Base-by-base conservation (phyloP, 352 stramenopile genomes). In the Plasmopara halstedii region DNA sequence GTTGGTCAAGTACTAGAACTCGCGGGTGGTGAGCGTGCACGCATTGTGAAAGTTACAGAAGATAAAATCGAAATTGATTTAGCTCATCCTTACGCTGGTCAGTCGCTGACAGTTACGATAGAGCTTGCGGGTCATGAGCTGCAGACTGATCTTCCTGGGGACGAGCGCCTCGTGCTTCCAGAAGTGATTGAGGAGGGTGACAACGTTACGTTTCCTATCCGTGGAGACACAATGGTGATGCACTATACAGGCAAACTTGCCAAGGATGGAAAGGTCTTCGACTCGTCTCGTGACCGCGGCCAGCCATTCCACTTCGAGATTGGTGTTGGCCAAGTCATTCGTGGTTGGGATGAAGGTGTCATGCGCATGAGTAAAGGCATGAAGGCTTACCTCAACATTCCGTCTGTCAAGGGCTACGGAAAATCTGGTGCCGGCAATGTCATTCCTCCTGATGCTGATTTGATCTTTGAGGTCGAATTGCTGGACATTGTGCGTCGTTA, bases 301-400 rank as follows among this genome's bases (percentile, higher is more conserved):
- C 57, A 84, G 60, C 81, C 81, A 13, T 92, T 92, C 60, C 60
- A 84, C 57, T 92, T 92, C 59, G 64, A 74, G 38, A 82, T 92
- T 36, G 78, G 78, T 26, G 65, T 84, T 10, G 80, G 77, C 7
- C 76, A 96, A 57, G 91, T 98, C 10, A 97, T 98, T 64, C 78
- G 91, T 53, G 93, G 93, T 34, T 98, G 90, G 93, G 93, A 98
- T 60, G 86, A 97, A 53, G 83, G 93, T 15, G 90, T 98, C 20
- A 73, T 96, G 67, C 68, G 88, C 62, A 98, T 99, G 94, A 95
- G 72, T 48, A 84, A 98, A 39, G 93, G 94, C 20, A 88, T 98
- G 70, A 94, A 89, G 53, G 87, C 93, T 0, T 75, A 82, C 15
- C 73, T 99, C 4, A 58, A 80, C 38, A 97, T 97, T 52, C 88